These are phyloP conservation scores for Plasmodium cynomolgi DNA, from an alignment of 169 alveolate species.

Conservation along the genomic window DNA sequence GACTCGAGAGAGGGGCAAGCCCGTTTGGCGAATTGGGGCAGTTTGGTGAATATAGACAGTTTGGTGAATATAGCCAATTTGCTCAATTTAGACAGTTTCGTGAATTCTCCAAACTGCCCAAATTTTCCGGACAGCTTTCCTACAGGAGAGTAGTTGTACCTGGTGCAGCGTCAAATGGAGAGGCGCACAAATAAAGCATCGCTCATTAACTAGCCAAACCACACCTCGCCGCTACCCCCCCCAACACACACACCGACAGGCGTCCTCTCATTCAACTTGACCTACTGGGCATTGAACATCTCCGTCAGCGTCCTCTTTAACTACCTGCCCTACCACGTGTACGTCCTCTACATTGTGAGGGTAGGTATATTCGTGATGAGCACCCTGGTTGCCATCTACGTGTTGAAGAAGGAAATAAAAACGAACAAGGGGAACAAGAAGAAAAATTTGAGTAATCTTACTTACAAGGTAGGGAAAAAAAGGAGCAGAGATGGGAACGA, in stretches of 20 bases:
- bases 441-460: background rate
- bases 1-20: background rate
- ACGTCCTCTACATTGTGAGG: constrained; percentile 27
- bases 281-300: constrained; percentile 41
- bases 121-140: background rate
- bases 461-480: constrained; percentile 29
- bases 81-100: too few relatives aligned
- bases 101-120: too few relatives aligned
- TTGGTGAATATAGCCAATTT: too few relatives aligned
- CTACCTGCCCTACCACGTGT: constrained; percentile 39
- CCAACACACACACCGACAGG: background rate
- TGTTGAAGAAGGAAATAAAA: background rate
- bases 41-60: too few relatives aligned
- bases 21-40: background rate
- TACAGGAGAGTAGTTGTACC: background rate
- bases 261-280: constrained; percentile 34
- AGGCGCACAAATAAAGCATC: too few relatives aligned
- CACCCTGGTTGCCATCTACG: constrained; percentile 9
- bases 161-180: background rate
- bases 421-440: background rate
- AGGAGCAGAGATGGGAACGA: too few relatives aligned
- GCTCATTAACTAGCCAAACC: background rate
- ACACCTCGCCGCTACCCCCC: background rate
- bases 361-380: constrained; percentile 15
- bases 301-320: constrained; percentile 31